Evolutionary conservation across 163 green algal species (phyloP).

Genomic region (Volvox carteri): DNA sequence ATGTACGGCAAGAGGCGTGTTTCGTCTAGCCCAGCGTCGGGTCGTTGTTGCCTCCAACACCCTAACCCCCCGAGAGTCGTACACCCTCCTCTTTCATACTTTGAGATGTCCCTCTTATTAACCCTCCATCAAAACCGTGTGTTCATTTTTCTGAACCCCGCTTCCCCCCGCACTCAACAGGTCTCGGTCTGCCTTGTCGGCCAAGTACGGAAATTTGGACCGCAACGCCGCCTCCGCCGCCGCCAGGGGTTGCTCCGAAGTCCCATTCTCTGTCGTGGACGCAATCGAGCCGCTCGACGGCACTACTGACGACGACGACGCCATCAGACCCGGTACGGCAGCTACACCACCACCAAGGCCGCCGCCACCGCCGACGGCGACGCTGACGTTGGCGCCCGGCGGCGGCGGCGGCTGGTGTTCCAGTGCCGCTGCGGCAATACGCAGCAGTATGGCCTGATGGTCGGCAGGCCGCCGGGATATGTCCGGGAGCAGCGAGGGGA

Average conservation of each 20-base stretch:
- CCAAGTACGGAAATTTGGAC: not conserved
- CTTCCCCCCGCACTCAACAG: no score
- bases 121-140: no score
- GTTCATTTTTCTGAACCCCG: no score
- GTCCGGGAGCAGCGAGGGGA: slow-evolving; percentile 77
- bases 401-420: slow-evolving; percentile 48
- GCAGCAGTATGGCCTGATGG: slow-evolving; percentile 84
- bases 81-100: no score
- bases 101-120: no score
- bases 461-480: slow-evolving; percentile 68
- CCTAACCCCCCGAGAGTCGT: no score
- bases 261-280: not conserved
- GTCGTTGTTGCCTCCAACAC: no score
- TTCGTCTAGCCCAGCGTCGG: no score
- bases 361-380: not conserved
- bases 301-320: not conserved
- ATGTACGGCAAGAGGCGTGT: no score
- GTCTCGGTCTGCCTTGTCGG: slow-evolving; percentile 13
- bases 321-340: not conserved
- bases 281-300: not conserved
- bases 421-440: slow-evolving; percentile 73
- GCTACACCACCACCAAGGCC: not conserved
- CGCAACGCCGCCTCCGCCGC: slow-evolving; percentile 10
- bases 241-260: no score
- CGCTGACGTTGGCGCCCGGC: slow-evolving; percentile 4